phyloP scores from a whole-genome alignment of 371 early-diverging fungal species.

The Saksenaea oblongispora region DNA sequence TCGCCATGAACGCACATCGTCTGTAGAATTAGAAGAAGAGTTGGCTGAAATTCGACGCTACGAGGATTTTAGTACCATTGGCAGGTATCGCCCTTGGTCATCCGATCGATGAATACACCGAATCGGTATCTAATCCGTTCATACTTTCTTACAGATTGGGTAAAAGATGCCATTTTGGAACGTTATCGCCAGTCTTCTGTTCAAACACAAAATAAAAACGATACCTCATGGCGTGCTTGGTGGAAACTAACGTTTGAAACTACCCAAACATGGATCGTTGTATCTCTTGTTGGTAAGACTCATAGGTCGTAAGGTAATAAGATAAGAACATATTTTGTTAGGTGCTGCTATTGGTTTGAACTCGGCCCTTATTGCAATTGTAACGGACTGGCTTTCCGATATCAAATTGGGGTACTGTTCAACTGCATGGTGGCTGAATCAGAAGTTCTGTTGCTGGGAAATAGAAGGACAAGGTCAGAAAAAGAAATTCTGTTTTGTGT shows the following conservation, averaged over 20 bases:
- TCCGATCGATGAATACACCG: background rate
- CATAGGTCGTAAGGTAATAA: background rate
- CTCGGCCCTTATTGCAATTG: slow-evolving; percentile 87
- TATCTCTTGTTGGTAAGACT: slow-evolving; percentile 68
- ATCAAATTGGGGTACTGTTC: slow-evolving; percentile 86
- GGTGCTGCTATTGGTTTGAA: slow-evolving; percentile 81
- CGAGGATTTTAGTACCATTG: slow-evolving; percentile 86
- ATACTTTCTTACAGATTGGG: slow-evolving; percentile 72
- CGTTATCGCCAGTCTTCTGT: slow-evolving; percentile 66
- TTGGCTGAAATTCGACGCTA: slow-evolving; percentile 68
- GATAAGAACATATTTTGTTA: slow-evolving; percentile 13
- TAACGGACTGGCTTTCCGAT: slow-evolving; percentile 85
- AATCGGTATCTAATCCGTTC: background rate
- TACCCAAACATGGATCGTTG: slow-evolving; percentile 87
- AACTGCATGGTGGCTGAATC: slow-evolving; percentile 91
- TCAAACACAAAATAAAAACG: slow-evolving; percentile 48
- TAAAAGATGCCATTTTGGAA: slow-evolving; percentile 83
- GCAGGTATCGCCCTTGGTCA: slow-evolving; percentile 24
- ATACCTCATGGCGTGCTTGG: slow-evolving; percentile 62
- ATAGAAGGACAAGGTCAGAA: slow-evolving; percentile 54
- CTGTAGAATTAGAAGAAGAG: slow-evolving; percentile 51
- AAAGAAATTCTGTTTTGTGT: background rate
- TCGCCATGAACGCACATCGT: slow-evolving; percentile 24
- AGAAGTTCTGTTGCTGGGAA: slow-evolving; percentile 96
- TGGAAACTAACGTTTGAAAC: slow-evolving; percentile 71